Evolutionary conservation across 805 yeast species (phyloP), one percentile per base, ranked within the genome.

Genomic region (Zygotorulaspora danielsina): DNA sequence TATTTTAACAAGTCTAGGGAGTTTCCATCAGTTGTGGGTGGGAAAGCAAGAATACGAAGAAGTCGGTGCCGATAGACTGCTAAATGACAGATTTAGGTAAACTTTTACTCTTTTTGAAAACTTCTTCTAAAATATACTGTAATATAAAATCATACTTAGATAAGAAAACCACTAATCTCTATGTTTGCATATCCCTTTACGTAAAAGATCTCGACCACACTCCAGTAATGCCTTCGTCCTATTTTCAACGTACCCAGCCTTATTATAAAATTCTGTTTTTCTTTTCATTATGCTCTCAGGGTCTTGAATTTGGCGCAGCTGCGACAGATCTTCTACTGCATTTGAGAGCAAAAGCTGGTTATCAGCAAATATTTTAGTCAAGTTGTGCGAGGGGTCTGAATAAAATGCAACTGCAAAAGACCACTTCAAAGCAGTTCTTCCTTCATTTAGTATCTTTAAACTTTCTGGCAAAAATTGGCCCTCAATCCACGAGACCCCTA

Each of bases 1-100:
- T 48, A 88, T 89, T 26, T 67, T 89, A 40, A 79, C 95, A 5
- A 81, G 93, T 37, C 71, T 89, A 51, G 97, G 97, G 22, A 85
- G 96, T 2, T 89, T 89, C 71, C 97, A 89, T 61, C 97, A 89
- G 63, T 67, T 84, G 65, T 89, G 96, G 96, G 95, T 89, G 2
- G 83, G 89, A 29, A 81, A 79, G 55, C 77, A 76, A 49, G 97
- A 89, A 62, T 84, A 81, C 53, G 87, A 85, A 45, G 96, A 89
- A 61, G 86, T 79, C 18, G 97, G 97, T 5, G 79, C 79, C 9
- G 93, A 85, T 40, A 77, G 87, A 59, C 71, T 89, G 41, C 72
- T 86, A 41, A 76, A 76, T 40, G 90, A 83, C 61, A 73, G 96
- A 65, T 88, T 88, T 64, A 80, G 95, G 65, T 88, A 61, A 55